Evolutionary conservation across 257 asterid species (phyloP).

Genomic region (Plectranthus barbatus): DNA sequence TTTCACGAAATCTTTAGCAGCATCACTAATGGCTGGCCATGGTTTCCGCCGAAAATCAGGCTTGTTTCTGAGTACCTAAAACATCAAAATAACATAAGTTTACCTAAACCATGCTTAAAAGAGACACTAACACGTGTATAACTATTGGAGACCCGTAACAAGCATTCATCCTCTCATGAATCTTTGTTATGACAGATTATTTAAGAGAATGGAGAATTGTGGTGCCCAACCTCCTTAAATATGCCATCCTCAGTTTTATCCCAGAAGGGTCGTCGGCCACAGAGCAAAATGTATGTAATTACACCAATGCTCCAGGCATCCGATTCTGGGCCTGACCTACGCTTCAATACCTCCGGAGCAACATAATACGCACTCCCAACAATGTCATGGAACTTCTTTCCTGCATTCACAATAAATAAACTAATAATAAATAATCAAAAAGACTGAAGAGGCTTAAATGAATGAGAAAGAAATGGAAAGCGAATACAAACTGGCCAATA

Average conservation of each 20-base stretch:
- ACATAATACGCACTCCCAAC: conserved; percentile 99
- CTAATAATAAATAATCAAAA: no score
- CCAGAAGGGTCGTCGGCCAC: conserved; percentile 99
- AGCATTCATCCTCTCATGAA: not conserved
- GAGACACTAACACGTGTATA: not conserved
- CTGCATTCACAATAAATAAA: conserved; percentile 13
- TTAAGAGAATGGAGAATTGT: not conserved
- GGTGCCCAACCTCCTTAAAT: conserved; percentile 20
- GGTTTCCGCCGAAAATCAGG: conserved; percentile 87
- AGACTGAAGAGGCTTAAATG: not conserved
- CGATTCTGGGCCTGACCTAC: conserved; percentile 98
- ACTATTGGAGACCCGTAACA: not conserved
- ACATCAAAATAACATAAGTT: not conserved
- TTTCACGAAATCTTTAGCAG: conserved; percentile 80
- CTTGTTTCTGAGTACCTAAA: conserved; percentile 53
- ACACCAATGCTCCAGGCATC: conserved; percentile 99
- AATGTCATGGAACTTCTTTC: conserved; percentile 82
- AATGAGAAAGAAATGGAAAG: not conserved
- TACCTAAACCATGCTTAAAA: not conserved
- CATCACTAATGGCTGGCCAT: conserved; percentile 63
- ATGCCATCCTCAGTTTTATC: conserved; percentile 33
- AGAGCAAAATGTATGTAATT: conserved; percentile 89
- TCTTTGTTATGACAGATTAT: not conserved
- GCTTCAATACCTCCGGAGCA: conserved; percentile 97
- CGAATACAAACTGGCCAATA: not conserved